Evolutionary conservation across 768 basidiomycete species (phyloP), one percentile per base, ranked within the genome.

Genomic region (Chlorophyllum brunneum): DNA sequence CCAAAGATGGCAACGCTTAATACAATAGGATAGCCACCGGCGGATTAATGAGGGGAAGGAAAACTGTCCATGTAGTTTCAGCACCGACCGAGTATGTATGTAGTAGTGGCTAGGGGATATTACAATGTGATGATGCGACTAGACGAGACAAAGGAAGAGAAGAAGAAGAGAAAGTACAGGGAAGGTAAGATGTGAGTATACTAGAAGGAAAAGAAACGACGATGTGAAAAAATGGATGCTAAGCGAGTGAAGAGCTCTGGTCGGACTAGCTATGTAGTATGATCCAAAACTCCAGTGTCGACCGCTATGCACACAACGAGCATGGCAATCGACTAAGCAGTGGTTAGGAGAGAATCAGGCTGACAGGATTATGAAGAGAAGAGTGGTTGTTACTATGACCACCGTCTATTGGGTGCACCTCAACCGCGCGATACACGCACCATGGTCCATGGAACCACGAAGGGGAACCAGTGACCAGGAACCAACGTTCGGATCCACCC

Each of bases 61-160:
- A 15, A 27, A 48, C n/a, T 48, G 16, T 48, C 26, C 47, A 38
- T 38, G 18, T 38, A 29, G 18, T 22, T 42, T 33, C 41, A 36
- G 41, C 49, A 51, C 41, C 15, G 33, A 24, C 30, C 23, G 30
- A 15, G 40, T 31, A 26, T 50, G 40, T 42, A 50, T 20, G 49
- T 51, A 51, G 48, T 40, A n/a, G 43, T 34, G 42, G 34, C 29
- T 41, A 42, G 33, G 31, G 40, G 10, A 22, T 34, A 51, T 37
- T 48, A 48, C 47, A 48, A 43, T 41, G 39, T 33, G 39, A 41
- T 51, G 31, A 51, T 51, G 49, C 49, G 31, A 34, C 48, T 51
- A 51, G 49, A 51, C 40, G 15, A 9, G 38, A 13, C 18, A 24
- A n/a, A 18, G 20, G 40, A 23, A 42, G 10, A 42, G n/a, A 31